Evolutionary conservation across 345 rosid genomes (phyloP), one percentile per base, ranked within the genome.

Genomic region (Aethionema arabicum): DNA sequence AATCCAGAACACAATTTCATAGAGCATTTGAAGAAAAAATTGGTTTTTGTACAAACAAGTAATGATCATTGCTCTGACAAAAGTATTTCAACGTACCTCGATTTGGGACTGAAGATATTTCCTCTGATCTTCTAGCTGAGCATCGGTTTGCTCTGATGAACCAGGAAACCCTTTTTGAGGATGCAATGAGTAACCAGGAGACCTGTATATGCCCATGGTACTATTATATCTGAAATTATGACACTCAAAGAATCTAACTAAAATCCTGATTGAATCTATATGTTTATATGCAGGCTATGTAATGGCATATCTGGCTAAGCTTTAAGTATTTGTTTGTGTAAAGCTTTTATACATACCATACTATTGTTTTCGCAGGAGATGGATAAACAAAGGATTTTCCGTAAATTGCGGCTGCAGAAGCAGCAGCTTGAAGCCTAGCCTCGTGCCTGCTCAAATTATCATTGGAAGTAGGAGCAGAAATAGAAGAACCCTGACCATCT

Each of bases 361-460:
- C 84, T 58, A 70, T 48, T 13, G 83, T 68, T 74, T 70, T 86
- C 66, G 87, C 77, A 41, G 86, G 82, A 67, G 87, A 81, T 66
- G 98, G 96, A 79, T 92, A 89, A 54, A 85, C 88, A 65, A 77
- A 65, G 30, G 95, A 89, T 72, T 77, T 92, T 62, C 82, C 95
- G 67, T 89, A 89, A 68, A 85, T 49, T 31, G 98, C 68, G 9
- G 96, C 95, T 7, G 98, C 96, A 8, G 87, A 76, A 0, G 84
- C 85, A 39, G 95, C 95, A 66, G 95, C 98, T 81, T 68, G 95
- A 33, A 87, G 72, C 76, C 96, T 85, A 61, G 80, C 86, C 73
- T 87, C 83, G 73, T 85, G 95, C 65, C 61, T 65, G 64, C 80
- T 81, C 69, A 82, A 62, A 72, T 72, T 71, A 63, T 67, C 77